Conservation (phyloP, 2,329 filamentous ascomycete species). For the Fusarium papillatum region DNA sequence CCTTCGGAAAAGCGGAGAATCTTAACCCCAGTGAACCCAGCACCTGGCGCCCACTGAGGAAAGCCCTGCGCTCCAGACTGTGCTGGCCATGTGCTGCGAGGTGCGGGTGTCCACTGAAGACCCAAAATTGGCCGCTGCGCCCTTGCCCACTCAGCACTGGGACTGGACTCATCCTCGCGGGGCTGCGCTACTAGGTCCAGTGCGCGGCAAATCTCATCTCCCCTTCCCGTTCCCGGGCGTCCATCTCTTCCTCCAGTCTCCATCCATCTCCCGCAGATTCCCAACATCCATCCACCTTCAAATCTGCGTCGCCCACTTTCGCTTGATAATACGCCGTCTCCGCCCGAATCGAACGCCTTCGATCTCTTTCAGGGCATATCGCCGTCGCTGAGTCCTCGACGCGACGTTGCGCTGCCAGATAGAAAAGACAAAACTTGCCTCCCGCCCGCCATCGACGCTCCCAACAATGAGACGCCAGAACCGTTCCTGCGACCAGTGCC, state of each 20-base stretch:
- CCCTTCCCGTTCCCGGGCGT: constrained; percentile 28
- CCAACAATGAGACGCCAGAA: constrained; percentile 45
- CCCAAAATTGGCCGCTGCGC: not conserved
- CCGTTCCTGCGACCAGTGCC: constrained; percentile 46
- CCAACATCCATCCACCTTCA: constrained; percentile 19
- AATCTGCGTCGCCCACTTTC: constrained; percentile 18
- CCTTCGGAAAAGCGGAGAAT: constrained; percentile 44
- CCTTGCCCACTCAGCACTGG: not conserved
- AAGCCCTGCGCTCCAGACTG: not conserved
- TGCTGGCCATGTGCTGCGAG: not conserved
- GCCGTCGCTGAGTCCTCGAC: constrained; percentile 21
- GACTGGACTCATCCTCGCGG: constrained; percentile 13
- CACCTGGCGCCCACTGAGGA: constrained; percentile 7
- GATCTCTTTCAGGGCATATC: constrained; percentile 1
- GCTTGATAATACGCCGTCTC: constrained; percentile 10
- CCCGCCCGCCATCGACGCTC: not conserved
- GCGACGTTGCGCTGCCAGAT: constrained; percentile 19
- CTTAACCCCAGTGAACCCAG: constrained; percentile 27
- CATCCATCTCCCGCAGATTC: constrained; percentile 19
- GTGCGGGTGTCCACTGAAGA: not conserved
- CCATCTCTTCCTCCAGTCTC: constrained; percentile 19
- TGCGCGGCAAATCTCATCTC: constrained; percentile 44
- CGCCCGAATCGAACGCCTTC: not conserved
- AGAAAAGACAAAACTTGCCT: constrained; percentile 14
- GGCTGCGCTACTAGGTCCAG: constrained; percentile 17